These are phyloP conservation scores for Dipodascus albidus DNA, from an alignment of 805 yeast genomes.

Conservation along the genomic window DNA sequence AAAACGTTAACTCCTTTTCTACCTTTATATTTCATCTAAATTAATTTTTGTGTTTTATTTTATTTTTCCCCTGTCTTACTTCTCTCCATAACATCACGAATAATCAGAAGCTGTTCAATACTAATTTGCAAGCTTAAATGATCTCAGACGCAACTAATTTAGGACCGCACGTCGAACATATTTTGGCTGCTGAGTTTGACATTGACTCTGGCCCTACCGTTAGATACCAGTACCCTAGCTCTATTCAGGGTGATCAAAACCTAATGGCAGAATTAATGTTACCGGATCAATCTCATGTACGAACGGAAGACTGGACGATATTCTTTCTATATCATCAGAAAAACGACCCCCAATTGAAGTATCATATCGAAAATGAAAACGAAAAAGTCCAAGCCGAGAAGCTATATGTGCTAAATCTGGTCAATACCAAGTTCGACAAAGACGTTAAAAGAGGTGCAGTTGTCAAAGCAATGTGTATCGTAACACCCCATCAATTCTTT, in stretches of 20 bases:
- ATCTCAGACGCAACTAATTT: neutral
- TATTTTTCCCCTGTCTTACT: neutral
- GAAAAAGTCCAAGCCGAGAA: conserved; percentile 30
- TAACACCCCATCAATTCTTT: conserved; percentile 42
- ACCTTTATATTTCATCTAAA: too few relatives aligned
- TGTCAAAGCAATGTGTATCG: conserved; percentile 47
- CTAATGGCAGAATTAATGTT: conserved; percentile 44
- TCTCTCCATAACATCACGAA: neutral
- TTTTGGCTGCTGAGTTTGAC: conserved; percentile 71
- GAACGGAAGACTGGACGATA: conserved; percentile 45
- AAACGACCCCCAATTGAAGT: conserved; percentile 16
- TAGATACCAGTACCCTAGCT: conserved; percentile 45
- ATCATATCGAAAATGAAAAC: conserved; percentile 17
- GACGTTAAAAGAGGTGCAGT: conserved; percentile 44
- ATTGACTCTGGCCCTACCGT: conserved; percentile 62
- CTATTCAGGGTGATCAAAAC: conserved; percentile 16
- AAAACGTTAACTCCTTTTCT: neutral
- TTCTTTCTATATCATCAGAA: conserved; percentile 29
- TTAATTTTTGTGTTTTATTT: neutral
- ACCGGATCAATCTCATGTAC: conserved; percentile 47
- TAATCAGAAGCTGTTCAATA: neutral
- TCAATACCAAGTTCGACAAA: conserved; percentile 35
- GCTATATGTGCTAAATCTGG: conserved; percentile 45
- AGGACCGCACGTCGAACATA: conserved; percentile 37
- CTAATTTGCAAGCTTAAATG: neutral